These are phyloP conservation scores for Canavalia ensiformis DNA, from an alignment of 306 rosid species.

Conservation along the genomic window DNA sequence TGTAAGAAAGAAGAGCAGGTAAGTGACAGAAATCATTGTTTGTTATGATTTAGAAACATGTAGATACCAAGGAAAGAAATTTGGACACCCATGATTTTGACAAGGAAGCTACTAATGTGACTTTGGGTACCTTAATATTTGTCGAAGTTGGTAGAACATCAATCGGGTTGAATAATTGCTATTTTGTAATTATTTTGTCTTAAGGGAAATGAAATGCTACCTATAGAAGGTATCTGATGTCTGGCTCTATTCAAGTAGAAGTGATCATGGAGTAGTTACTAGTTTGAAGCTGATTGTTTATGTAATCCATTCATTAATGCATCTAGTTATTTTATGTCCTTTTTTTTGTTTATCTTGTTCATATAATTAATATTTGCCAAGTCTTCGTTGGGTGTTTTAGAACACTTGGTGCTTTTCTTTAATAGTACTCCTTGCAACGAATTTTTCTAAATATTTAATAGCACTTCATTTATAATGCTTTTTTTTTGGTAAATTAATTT, in stretches of 20 bases:
- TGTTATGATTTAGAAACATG: background rate
- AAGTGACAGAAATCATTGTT: background rate
- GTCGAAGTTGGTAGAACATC: constrained; percentile 42
- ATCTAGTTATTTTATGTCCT: background rate
- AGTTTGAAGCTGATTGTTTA: background rate
- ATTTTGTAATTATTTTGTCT: background rate
- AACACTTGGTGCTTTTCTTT: too few relatives aligned
- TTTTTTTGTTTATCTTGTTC: background rate
- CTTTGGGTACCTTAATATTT: background rate
- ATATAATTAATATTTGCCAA: background rate
- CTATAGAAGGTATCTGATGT: background rate
- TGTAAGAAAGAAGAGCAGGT: constrained; percentile 34
- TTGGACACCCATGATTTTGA: constrained; percentile 41
- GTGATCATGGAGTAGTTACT: background rate
- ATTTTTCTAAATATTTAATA: too few relatives aligned
- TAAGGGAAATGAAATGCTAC: background rate
- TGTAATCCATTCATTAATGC: background rate
- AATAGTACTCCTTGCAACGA: too few relatives aligned
- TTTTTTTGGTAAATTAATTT: too few relatives aligned
- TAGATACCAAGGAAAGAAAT: constrained; percentile 2
- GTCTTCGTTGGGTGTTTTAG: background rate
- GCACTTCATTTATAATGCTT: too few relatives aligned
- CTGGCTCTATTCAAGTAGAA: background rate
- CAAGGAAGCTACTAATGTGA: constrained; percentile 32
- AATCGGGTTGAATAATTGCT: background rate